Evolutionary conservation across 2,329 filamentous ascomycete species (phyloP), one percentile per base, ranked within the genome.

Genomic region (Cordyceps javanica): DNA sequence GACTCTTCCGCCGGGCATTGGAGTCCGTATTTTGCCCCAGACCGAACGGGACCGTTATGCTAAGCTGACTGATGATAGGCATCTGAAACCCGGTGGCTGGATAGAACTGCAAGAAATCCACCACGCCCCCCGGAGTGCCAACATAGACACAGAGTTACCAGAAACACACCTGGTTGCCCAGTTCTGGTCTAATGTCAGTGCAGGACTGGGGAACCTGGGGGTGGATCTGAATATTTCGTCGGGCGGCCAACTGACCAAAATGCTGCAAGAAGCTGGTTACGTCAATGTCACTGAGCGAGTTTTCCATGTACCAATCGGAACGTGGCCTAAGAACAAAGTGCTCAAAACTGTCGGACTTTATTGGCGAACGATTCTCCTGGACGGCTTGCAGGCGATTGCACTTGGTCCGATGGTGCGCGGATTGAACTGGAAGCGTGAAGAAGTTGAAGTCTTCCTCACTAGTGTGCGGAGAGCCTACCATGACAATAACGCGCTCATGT

Each of bases 101-200:
- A 73, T 81, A 45, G 80, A 83, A 62, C 67, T 81, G 32, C 79
- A 82, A 63, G 80, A 82, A 64, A 77, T 82, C 23, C 73, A 81
- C 54, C 78, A 80, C 64, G 70, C 69, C 53, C 78, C 79, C 3
- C 69, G 73, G 56, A 77, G 72, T 55, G 73, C 77, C 42, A 72
- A 74, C 45, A 67, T 68, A 34, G 72, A 69, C 19, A 69, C 68
- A 41, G 69, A 65, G 38, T 66, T 81, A 54, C 61, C 72, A 0
- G 59, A 67, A 1, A 66, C 73, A 16, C 73, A 79, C 58, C 70
- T 72, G 2, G 70, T 81, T 14, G 69, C 72, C 5, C 68, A 74
- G 57, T 82, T 78, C 62, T 81, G 78, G 77, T 62, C 66, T 5
- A 67, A 75, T 32, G 73, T 82, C 21, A 73, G 66, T 11, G 67